Conservation (phyloP, 2,329 filamentous ascomycete species). For the Sphaerulina populicola region DNA sequence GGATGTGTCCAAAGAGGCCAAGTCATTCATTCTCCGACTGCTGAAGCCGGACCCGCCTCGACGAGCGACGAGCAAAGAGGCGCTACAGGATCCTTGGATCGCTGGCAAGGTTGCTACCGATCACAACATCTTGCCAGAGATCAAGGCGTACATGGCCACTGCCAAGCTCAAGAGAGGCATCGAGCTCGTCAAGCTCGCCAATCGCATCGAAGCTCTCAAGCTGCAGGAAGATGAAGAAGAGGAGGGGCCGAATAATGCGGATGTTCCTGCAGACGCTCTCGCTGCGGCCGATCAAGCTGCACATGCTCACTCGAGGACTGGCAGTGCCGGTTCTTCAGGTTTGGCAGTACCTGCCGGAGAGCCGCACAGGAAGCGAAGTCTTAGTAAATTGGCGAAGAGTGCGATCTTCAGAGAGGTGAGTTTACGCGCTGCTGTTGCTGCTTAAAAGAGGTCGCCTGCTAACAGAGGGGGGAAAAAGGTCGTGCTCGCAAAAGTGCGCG, state of each 20-base stretch:
- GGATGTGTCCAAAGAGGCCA: conserved; percentile 89
- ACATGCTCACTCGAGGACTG: conserved; percentile 3
- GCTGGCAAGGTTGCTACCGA: conserved; percentile 85
- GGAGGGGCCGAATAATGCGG: conserved; percentile 50
- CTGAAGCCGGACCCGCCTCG: conserved; percentile 70
- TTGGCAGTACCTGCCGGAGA: conserved; percentile 23
- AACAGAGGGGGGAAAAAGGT: conserved; percentile 22
- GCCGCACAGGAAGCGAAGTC: conserved; percentile 41
- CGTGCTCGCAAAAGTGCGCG: conserved; percentile 83
- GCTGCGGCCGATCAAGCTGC: conserved; percentile 46
- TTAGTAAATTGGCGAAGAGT: conserved; percentile 53
- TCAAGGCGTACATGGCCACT: conserved; percentile 86
- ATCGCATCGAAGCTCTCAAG: conserved; percentile 90
- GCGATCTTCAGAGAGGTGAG: conserved; percentile 83
- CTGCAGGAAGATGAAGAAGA: conserved; percentile 85
- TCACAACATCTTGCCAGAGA: conserved; percentile 95
- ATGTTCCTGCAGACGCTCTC: conserved; percentile 55
- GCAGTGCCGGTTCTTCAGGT: conserved; percentile 11
- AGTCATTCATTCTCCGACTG: conserved; percentile 80
- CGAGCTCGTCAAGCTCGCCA: conserved; percentile 89
- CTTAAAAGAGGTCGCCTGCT: not conserved
- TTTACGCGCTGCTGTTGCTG: not conserved
- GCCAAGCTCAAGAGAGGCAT: conserved; percentile 87
- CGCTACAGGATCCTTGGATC: conserved; percentile 54
- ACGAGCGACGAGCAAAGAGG: conserved; percentile 57